Evolutionary conservation across 805 yeast genomes (phyloP).

Genomic region (Ogataea siamensis): DNA sequence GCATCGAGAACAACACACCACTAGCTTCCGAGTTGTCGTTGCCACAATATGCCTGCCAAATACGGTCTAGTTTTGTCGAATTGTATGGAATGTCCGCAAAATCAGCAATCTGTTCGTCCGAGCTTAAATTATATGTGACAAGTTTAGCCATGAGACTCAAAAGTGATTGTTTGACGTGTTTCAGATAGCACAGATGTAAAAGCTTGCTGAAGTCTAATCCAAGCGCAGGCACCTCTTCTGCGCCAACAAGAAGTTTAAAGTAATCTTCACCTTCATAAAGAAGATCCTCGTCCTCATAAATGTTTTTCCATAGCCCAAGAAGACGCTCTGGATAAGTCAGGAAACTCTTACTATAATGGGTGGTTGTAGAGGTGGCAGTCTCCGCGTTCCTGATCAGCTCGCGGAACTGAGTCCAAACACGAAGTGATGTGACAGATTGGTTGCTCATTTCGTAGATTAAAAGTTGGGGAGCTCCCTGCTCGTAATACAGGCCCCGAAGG

Average conservation of each 20-base stretch:
- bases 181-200: constrained; percentile 47
- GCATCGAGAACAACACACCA: constrained; percentile 47
- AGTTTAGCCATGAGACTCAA: constrained; percentile 23
- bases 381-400: constrained; percentile 32
- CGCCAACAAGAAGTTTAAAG: constrained; percentile 50
- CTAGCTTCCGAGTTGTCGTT: constrained; percentile 34
- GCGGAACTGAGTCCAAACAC: constrained; percentile 41
- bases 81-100: constrained; percentile 14
- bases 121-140: constrained; percentile 5
- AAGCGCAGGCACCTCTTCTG: constrained; percentile 45
- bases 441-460: constrained; percentile 58
- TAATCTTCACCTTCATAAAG: constrained; percentile 44
- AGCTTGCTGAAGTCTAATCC: constrained; percentile 47
- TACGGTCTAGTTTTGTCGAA: constrained; percentile 15
- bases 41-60: constrained; percentile 28
- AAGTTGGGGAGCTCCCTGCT: constrained; percentile 32
- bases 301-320: constrained; percentile 54
- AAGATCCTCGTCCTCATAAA: constrained; percentile 37
- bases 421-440: constrained; percentile 56
- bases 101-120: constrained; percentile 10
- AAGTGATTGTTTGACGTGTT: constrained; percentile 51
- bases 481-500: constrained; percentile 49
- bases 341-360: constrained; percentile 16
- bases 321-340: constrained; percentile 31
- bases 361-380: constrained; percentile 19